These are phyloP conservation scores for Aspergillus flavus DNA, from an alignment of 2,329 filamentous ascomycete genomes.

Conservation along the genomic window DNA sequence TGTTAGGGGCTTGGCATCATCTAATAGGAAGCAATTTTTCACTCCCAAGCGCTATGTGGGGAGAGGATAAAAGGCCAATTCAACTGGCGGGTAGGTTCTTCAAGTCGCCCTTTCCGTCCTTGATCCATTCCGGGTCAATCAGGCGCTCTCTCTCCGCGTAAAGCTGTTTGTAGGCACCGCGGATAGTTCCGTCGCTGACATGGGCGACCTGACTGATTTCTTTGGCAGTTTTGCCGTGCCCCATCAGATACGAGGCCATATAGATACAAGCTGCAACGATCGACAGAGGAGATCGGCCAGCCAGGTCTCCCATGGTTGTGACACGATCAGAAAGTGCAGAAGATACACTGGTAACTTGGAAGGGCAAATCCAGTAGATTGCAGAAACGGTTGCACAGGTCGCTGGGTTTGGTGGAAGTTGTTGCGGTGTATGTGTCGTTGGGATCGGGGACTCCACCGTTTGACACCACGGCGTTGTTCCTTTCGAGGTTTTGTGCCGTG, in stretches of 20 bases:
- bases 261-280: constrained; percentile 96
- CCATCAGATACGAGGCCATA: constrained; percentile 87
- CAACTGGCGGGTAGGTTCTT: constrained; percentile 66
- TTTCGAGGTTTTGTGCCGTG: constrained; percentile 68
- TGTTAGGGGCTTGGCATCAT: neutral
- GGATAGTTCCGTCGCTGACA: constrained; percentile 95
- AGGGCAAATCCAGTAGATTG: constrained; percentile 75
- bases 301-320: constrained; percentile 75
- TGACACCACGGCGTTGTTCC: constrained; percentile 52
- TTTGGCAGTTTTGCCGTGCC: constrained; percentile 75
- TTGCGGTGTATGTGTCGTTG: constrained; percentile 68
- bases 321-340: constrained; percentile 77
- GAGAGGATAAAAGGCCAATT: constrained; percentile 8
- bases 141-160: constrained; percentile 74
- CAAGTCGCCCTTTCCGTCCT: constrained; percentile 70
- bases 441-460: constrained; percentile 54
- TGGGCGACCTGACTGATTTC: constrained; percentile 83
- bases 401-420: constrained; percentile 74
- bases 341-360: constrained; percentile 77
- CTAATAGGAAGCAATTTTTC: constrained; percentile 9
- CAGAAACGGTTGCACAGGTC: constrained; percentile 90
- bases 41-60: neutral
- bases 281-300: constrained; percentile 89
- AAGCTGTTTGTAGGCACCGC: constrained; percentile 89
- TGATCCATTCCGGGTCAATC: constrained; percentile 74